Conservation (phyloP, 805 yeast species). For the Ogataea ganodermae region DNA sequence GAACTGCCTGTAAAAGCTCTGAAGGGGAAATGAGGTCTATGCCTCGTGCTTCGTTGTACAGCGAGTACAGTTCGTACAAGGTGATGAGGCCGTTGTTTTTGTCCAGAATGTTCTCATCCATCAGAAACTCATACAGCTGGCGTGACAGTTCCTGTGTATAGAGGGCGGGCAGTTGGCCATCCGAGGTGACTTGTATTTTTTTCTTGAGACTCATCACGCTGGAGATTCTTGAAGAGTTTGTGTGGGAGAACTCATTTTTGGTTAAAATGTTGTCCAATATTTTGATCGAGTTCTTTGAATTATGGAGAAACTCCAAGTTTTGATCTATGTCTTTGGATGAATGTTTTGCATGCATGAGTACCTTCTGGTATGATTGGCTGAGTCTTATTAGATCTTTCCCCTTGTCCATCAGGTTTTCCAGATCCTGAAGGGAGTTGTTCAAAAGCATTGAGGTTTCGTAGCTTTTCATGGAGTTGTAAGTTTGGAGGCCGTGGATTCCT, state of each 20-base stretch:
- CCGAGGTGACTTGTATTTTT: conserved; percentile 6
- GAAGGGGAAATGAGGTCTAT: conserved; percentile 67
- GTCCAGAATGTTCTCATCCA: conserved; percentile 43
- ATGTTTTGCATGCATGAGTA: conserved; percentile 20
- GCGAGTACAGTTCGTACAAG: conserved; percentile 60
- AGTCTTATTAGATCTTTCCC: conserved; percentile 71
- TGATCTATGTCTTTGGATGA: conserved; percentile 24
- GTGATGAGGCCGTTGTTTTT: conserved; percentile 61
- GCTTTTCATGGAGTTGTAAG: conserved; percentile 53
- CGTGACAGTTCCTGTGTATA: conserved; percentile 69
- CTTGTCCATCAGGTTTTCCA: conserved; percentile 73
- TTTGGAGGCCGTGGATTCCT: conserved; percentile 75
- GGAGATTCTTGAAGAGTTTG: conserved; percentile 23
- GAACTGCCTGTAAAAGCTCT: conserved; percentile 65
- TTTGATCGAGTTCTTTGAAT: conserved; percentile 32
- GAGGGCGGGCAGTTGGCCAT: conserved; percentile 23
- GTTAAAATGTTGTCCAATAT: conserved; percentile 32
- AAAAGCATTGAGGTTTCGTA: conserved; percentile 61
- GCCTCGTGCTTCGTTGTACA: conserved; percentile 66
- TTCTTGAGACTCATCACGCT: conserved; percentile 24
- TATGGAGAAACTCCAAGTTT: conserved; percentile 29
- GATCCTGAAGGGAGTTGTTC: conserved; percentile 70
- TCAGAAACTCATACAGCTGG: conserved; percentile 73
- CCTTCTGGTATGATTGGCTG: conserved; percentile 44
- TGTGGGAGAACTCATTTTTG: conserved; percentile 29